These are phyloP conservation scores for Pneumocystis murina DNA, from an alignment of 1,139 yeast species.

Conservation along the genomic window DNA sequence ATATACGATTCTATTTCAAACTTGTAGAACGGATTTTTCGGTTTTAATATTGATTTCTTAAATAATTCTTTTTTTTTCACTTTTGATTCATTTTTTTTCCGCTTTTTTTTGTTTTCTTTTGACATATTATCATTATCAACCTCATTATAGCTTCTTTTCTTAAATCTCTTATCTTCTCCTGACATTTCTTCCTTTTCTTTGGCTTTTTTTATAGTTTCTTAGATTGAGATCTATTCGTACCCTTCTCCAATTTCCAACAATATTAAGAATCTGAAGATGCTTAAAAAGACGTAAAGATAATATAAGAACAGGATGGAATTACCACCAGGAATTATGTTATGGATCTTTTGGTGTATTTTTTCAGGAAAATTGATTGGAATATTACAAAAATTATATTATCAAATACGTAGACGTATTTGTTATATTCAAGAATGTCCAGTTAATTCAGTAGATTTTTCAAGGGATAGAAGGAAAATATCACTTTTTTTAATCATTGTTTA, in stretches of 20 bases:
- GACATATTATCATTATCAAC: neutral
- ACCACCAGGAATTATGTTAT: neutral
- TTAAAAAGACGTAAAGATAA: too few relatives aligned
- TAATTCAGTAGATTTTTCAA: neutral
- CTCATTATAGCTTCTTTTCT: neutral
- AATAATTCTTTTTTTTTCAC: neutral
- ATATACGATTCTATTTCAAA: conserved; percentile 4
- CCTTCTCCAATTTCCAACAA: too few relatives aligned
- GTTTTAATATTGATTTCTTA: neutral
- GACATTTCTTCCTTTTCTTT: conserved; percentile 6
- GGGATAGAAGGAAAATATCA: neutral
- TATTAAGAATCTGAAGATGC: too few relatives aligned
- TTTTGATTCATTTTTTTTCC: neutral
- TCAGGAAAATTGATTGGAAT: neutral
- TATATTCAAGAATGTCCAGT: neutral
- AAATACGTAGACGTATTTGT: neutral
- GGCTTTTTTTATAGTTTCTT: neutral
- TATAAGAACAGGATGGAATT: too few relatives aligned
- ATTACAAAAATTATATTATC: neutral
- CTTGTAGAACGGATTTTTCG: neutral
- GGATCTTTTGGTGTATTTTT: neutral
- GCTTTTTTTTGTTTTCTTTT: neutral
- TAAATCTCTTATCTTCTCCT: conserved; percentile 1
- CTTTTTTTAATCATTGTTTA: neutral
- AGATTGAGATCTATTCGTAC: too few relatives aligned